Conservation (phyloP, 345 rosid species). For the Aethionema arabicum region DNA sequence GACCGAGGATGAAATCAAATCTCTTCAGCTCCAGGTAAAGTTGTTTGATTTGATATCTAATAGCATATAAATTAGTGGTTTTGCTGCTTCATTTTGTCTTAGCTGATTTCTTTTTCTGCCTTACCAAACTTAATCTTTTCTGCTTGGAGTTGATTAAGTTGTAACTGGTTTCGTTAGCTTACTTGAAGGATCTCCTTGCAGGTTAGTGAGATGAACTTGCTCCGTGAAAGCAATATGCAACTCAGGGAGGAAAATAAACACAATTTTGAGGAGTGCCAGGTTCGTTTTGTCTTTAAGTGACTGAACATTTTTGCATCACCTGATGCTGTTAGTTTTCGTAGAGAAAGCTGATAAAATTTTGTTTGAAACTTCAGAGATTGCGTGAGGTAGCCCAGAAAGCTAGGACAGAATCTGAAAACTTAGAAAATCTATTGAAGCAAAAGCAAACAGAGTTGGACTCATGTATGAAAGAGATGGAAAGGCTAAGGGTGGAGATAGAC, state of each 20-base stretch:
- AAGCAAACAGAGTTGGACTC: constrained; percentile 68
- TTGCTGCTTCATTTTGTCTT: constrained; percentile 25
- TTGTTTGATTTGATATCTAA: constrained; percentile 20
- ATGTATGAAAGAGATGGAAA: constrained; percentile 66
- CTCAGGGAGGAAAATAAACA: constrained; percentile 96
- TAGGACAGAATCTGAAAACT: constrained; percentile 50
- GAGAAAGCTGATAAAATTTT: constrained; percentile 25
- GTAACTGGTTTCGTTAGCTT: constrained; percentile 17
- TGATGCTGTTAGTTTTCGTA: constrained; percentile 17
- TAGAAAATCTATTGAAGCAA: constrained; percentile 53
- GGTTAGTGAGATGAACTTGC: constrained; percentile 86
- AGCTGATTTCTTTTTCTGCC: constrained; percentile 1
- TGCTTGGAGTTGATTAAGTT: constrained; percentile 2
- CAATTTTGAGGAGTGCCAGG: constrained; percentile 97
- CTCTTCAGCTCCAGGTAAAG: constrained; percentile 83
- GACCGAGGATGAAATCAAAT: constrained; percentile 85
- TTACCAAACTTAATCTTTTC: constrained; percentile 8
- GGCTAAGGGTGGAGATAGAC: constrained; percentile 59
- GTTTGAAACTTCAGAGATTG: constrained; percentile 53
- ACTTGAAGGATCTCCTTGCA: constrained; percentile 36
- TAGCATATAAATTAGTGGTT: constrained; percentile 3
- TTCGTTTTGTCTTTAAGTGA: constrained; percentile 30
- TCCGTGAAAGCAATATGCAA: constrained; percentile 95
- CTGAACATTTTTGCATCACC: constrained; percentile 7
- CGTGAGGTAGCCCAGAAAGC: constrained; percentile 70